phyloP scores from a whole-genome alignment of 2,329 filamentous ascomycete species.

The Curvularia sp. region DNA sequence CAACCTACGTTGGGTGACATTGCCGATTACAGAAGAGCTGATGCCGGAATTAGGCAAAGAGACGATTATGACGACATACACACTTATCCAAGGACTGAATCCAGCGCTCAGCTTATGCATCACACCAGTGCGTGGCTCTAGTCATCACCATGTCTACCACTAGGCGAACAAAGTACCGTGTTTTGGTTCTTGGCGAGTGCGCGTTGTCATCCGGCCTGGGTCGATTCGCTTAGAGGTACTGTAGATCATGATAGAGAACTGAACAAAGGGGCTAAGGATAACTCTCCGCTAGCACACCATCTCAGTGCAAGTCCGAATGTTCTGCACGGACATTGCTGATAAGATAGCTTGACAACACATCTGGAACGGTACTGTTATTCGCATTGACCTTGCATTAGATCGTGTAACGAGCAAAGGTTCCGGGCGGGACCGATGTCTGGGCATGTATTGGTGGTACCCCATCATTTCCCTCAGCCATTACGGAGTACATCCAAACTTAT shows the following conservation, averaged over 20 bases:
- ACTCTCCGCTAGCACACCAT: background rate
- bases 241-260: background rate
- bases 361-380: background rate
- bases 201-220: background rate
- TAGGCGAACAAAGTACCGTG: conserved; percentile 2
- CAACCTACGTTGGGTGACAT: background rate
- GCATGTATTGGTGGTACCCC: background rate
- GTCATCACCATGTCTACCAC: conserved; percentile 5
- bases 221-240: background rate
- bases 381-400: background rate
- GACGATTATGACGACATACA: background rate
- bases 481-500: background rate
- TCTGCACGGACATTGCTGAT: background rate
- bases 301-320: background rate
- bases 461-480: background rate
- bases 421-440: background rate
- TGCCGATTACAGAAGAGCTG: background rate
- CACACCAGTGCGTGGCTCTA: conserved; percentile 1
- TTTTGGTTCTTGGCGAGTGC: background rate
- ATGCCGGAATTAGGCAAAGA: background rate
- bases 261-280: background rate
- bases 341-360: background rate
- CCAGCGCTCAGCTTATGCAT: conserved; percentile 3
- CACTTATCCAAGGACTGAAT: background rate
- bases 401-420: background rate